Evolutionary conservation across 73 alveolate species (phyloP), one percentile per base, ranked within the genome.

Genomic region (Paramecium sonneborni): DNA sequence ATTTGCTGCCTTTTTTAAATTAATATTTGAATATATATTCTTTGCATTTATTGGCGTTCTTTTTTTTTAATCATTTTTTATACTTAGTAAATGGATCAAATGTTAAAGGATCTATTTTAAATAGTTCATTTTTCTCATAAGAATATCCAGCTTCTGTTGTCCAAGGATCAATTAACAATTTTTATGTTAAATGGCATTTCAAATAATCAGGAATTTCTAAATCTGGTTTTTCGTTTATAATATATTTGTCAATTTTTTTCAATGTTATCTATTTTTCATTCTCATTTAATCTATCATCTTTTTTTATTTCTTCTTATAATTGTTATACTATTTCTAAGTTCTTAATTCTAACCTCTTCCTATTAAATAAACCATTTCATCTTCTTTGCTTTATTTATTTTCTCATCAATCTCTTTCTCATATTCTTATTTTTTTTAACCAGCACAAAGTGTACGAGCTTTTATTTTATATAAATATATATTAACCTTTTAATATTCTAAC

Each of bases 131-230:
- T 69, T 14, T 69, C 9, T 35, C 85, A 69, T 69, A 69, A 5
- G 85, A 69, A 1, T 26, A 69, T 34, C 85, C 85, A 0, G 32
- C n/a, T 34, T 28, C 34, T 9, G 57, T 69, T 9, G 85, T 69
- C 44, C 26, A 69, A 28, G 85, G 85, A 69, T 69, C 85, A 11
- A 69, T 69, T 38, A 69, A 32, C n/a, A 69, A 69, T 69, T 28
- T 26, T 69, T 43, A 14, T 10, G 76, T 23, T 9, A 79, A n/a
- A 30, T 79, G 72, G 41, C 90, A 79, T 21, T 46, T 18, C 6
- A 43, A 44, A 79, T 79, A 79, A 41, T 79, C 69, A 23, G 90
- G 90, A 7, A 79, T 79, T 79, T 79, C 69, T 21, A 79, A 79
- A 41, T 46, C 18, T 8, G 37, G 37, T 10, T 39, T 21, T 79